Base-by-base conservation (phyloP, 352 stramenopile genomes). In the Phytophthora chlamydospora region DNA sequence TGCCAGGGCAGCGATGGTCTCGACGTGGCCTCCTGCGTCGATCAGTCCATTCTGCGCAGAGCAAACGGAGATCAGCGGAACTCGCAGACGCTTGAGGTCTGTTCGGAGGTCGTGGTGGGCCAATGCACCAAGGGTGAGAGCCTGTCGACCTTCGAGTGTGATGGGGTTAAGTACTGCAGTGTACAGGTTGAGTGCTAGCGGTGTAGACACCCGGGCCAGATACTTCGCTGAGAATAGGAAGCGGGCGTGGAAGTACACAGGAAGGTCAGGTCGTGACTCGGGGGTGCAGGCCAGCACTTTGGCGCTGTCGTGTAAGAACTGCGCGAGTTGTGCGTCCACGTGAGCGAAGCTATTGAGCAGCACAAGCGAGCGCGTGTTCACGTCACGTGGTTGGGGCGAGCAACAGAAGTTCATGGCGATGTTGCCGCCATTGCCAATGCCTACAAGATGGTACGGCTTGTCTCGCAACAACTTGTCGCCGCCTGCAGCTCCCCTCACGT, bases 141-240 rank as follows among this genome's bases (percentile, higher is more conserved):
- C 81, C 21, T 96, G 83, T 33, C 95, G 80, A 3, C 95, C 96
- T 53, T 92, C 76, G 0, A 98, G 71, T 24, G 89, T 93, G 55
- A 99, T 98, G 35, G 92, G 90, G 65, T 98, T 98, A 46, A 96
- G 85, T 50, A 99, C 91, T 0, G 95, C 95, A 16, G 95, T 98
- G 71, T 98, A 98, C 31, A 98, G 69, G 74, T 98, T 98, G 21
- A 99, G 80, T 2, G 95, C 96, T 45, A 98, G 70, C n/a, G 95
- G 94, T 12, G 94, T 95, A 6, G 93, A 96, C 10, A 98, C 95
- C 31, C 94, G 88, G 11, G 78, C 80, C 11, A 99, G 68, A 68
- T 99, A 99, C 43, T 74, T 66, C 1, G 79, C 51, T 0, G 87
- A 98, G 75, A 99, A 99, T 31, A 98, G 75, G 66, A 98, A 98